Conservation (phyloP, 2,329 filamentous ascomycete species). For the Cordyceps pruinosa region DNA sequence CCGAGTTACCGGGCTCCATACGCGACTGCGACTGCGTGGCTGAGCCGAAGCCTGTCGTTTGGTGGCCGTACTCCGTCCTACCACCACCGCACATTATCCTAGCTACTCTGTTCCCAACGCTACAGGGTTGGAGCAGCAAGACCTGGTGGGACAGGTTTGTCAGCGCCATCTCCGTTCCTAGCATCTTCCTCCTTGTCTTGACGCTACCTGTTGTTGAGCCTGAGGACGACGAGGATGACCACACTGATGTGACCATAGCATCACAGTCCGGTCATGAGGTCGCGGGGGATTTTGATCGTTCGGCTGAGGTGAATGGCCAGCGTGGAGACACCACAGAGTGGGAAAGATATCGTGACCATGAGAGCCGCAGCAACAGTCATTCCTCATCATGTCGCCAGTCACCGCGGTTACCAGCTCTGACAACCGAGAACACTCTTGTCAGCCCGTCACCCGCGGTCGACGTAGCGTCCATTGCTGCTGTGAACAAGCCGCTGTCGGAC, state of each 20-base stretch:
- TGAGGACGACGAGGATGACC: conserved; percentile 43
- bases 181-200: conserved; percentile 80
- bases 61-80: conserved; percentile 75
- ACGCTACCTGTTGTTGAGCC: conserved; percentile 88
- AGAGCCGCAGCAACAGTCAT: conserved; percentile 20
- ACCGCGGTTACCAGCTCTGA: conserved; percentile 17
- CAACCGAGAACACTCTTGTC: conserved; percentile 18
- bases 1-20: conserved; percentile 41
- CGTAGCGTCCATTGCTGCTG: neutral
- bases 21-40: conserved; percentile 29
- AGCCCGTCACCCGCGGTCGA: neutral
- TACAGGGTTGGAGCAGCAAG: conserved; percentile 76
- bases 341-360: conserved; percentile 47
- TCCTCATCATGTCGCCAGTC: conserved; percentile 14
- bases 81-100: conserved; percentile 66
- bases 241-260: conserved; percentile 14
- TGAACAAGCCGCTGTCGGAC: conserved; percentile 25
- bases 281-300: neutral
- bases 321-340: conserved; percentile 43
- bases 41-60: conserved; percentile 47
- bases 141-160: conserved; percentile 77
- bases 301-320: neutral
- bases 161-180: conserved; percentile 77
- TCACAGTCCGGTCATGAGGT: neutral
- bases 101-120: conserved; percentile 76